phyloP scores from a whole-genome alignment of 805 yeast species.

The Hanseniaspora thailandica region DNA sequence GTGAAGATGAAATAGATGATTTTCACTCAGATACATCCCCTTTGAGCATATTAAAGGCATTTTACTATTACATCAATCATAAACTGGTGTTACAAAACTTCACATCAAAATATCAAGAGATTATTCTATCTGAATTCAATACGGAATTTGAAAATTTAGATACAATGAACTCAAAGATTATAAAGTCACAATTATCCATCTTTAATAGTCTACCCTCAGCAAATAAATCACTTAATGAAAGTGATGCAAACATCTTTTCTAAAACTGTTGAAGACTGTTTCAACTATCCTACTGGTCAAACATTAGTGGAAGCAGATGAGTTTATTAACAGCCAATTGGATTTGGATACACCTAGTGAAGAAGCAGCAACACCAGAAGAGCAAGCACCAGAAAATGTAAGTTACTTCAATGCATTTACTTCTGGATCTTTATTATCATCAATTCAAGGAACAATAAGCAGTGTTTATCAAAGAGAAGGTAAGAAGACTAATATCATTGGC shows the following conservation, averaged over 20 bases:
- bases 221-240: neutral
- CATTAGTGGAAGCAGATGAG: neutral
- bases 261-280: neutral
- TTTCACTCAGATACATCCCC: neutral
- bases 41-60: neutral
- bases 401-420: neutral
- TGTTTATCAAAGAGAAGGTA: neutral
- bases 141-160: neutral
- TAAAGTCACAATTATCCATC: neutral
- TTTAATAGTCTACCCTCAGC: neutral
- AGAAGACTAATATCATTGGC: neutral
- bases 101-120: neutral
- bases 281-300: neutral
- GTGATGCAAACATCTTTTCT: neutral
- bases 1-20: neutral
- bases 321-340: neutral
- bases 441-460: conserved; percentile 7
- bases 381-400: neutral
- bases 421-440: neutral
- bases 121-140: neutral
- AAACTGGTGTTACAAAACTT: neutral
- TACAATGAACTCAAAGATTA: neutral
- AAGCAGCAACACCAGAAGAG: neutral
- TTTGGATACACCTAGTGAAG: neutral
- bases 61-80: neutral